Base-by-base conservation (phyloP, 805 yeast species). In the Nakazawaea anatomiae region DNA sequence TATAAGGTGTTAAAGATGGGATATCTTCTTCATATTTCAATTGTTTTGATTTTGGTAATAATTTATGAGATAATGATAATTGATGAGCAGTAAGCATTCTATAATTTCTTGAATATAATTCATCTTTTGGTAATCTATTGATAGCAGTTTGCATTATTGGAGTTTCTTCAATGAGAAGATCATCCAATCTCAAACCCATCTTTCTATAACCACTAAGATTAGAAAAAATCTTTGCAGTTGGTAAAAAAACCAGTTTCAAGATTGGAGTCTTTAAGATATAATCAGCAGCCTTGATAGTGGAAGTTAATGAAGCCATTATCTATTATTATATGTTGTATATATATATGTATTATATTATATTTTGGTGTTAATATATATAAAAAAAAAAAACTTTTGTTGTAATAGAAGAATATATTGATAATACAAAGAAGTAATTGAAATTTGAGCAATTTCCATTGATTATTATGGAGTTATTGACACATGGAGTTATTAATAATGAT, bases 41-140 rank as follows among this genome's bases (percentile, higher is more conserved):
- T 62, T 85, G 86, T 72, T 92, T 85, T 64, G 79, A 78, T 55
- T 80, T 76, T 62, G 98, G 96, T 62, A 94, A 79, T 55, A 94
- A 71, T 64, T 87, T 90, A 69, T 89, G 96, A 52, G 91, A 76
- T 59, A 91, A 76, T 46, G 91, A 79, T 51, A 82, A 78, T 77
- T 94, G 99, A 68, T 86, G 91, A 55, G 98, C 97, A 59, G 95
- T 88, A 58, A 92, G 76, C 57, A 88, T 79, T 77, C 99, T 88
- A 82, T 76, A 94, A 67, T 85, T 86, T 77, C 99, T 89, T 57
- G 95, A 89, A 71, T 92, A 94, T 42, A 82, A 73, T 69, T 86
- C 96, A 50, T 81, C 82, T 47, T 80, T 80, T 58, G 97, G 96
- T 64, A 94, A 75, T 80, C 99, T 89, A 57, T 80, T 71, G 55